phyloP scores from a whole-genome alignment of 139 green algal genomes.

The Tetradesmus obliquus region DNA sequence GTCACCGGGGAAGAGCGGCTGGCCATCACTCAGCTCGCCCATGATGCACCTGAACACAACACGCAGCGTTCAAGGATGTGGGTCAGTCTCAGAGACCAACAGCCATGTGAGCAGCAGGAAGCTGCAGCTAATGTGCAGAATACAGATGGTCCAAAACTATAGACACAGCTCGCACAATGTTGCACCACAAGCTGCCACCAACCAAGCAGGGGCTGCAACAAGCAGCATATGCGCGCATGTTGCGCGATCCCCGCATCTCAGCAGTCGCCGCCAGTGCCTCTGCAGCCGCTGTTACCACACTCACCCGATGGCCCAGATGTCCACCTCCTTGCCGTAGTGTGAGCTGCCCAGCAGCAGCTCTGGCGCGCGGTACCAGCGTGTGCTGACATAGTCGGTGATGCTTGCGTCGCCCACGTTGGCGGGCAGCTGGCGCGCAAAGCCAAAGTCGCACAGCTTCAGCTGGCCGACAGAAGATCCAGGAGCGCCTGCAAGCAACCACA shows the following conservation, averaged over 20 bases:
- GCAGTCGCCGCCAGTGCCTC: neutral
- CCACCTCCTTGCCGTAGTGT: conserved; percentile 85
- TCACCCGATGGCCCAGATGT: conserved; percentile 92
- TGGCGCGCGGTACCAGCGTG: conserved; percentile 93
- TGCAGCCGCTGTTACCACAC: neutral
- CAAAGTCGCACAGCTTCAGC: conserved; percentile 97
- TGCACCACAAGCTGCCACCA: neutral
- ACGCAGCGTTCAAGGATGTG: neutral
- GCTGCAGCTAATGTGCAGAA: no score
- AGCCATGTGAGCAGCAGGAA: neutral
- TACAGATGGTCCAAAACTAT: neutral
- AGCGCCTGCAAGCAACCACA: neutral
- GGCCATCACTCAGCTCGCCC: conserved; percentile 87
- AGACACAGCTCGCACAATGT: neutral
- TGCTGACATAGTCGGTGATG: conserved; percentile 95
- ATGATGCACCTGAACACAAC: conserved; percentile 82
- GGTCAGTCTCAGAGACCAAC: neutral
- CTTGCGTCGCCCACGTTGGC: conserved; percentile 47
- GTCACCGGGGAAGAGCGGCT: conserved; percentile 91
- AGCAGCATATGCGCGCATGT: no score
- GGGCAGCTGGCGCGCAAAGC: conserved; percentile 84
- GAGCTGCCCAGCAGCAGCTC: conserved; percentile 92
- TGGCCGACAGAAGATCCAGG: conserved; percentile 57
- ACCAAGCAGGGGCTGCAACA: no score
- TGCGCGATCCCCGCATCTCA: no score